A percentile compares a stretch with the other conserved stretches of the same genome.
Conservation (phyloP, 2,329 filamentous ascomycete genomes). For the Diplodia seriata region DNA sequence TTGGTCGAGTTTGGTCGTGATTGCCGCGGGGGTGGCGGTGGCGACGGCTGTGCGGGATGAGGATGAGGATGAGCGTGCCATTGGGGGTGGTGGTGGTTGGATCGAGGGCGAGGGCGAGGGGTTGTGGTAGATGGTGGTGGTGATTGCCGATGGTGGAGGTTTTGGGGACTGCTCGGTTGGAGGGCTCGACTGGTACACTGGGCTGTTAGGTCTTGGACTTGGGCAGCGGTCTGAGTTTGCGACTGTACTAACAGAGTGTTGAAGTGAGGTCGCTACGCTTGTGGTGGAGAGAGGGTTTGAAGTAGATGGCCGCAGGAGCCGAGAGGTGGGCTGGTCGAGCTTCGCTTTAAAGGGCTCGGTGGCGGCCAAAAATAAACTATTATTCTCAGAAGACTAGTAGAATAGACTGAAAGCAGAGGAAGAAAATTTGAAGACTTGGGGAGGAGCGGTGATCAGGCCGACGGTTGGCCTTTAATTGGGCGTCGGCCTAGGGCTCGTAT, state of each 20-base stretch:
- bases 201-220: neutral
- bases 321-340: neutral
- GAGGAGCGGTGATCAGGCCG: neutral
- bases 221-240: neutral
- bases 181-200: neutral
- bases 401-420: neutral
- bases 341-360: neutral
- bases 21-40: neutral
- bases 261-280: neutral
- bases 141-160: neutral
- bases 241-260: neutral
- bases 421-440: neutral
- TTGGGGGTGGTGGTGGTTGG: too few species aligned
- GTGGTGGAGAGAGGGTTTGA: neutral
- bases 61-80: neutral
- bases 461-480: neutral
- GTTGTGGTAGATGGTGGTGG: neutral
- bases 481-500: neutral
- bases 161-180: neutral
- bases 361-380: neutral
- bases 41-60: neutral
- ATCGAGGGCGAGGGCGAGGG: neutral
- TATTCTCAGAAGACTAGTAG: neutral
- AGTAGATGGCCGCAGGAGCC: neutral
- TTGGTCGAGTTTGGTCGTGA: neutral